Base-by-base conservation (phyloP, 768 basidiomycete genomes). In the Mycena rosella region DNA sequence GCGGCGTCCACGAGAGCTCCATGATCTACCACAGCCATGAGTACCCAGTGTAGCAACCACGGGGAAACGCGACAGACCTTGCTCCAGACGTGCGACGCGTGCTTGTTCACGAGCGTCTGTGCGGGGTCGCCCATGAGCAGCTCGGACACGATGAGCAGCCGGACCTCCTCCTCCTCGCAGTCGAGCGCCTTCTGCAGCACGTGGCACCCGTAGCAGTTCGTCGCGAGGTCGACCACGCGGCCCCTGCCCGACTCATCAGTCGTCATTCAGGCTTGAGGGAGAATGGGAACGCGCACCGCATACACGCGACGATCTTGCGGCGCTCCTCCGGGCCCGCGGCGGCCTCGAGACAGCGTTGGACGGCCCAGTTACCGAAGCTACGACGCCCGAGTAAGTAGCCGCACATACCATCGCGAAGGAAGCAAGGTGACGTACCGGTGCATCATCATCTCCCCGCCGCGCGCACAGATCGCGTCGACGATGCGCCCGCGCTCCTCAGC, bases 311-410 rank as follows among this genome's bases (percentile, higher is more conserved):
- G 52, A 95, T 91, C 81, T 94, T 94, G 40, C 91, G 83, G 67
- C 92, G 81, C 74, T 95, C 94, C 45, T 93, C 91, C 24, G 84
- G 77, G 40, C 86, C 91, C 20, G 91, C 86, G 54, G 92, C 92
- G 0, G 92, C 91, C 73, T 96, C 94, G 5, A 95, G 81, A 76
- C 94, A 95, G 63, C 94, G 84, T 77, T 96, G 94, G 40, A 95
- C 94, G 0, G 94, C 94, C 94, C 94, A 95, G 73, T 96, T 96
- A 2, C 94, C 94, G 70, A 96, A 96, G n/a, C 94, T 93, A 73
- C 62, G 60, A 26, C 20, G 8, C 20, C 5, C 20, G 42, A 4
- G 20, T 40, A 8, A 40, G 38, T 40, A 4, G 5, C n/a, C n/a
- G 5, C 38, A 15, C 17, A 40, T 18, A 3, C 38, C 38, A 6